Percentiles rank a stretch among this genome's conserved stretches.
Evolutionary conservation across 2,329 filamentous ascomycete genomes (phyloP).

Genomic region (Teratosphaeria zuluensis): DNA sequence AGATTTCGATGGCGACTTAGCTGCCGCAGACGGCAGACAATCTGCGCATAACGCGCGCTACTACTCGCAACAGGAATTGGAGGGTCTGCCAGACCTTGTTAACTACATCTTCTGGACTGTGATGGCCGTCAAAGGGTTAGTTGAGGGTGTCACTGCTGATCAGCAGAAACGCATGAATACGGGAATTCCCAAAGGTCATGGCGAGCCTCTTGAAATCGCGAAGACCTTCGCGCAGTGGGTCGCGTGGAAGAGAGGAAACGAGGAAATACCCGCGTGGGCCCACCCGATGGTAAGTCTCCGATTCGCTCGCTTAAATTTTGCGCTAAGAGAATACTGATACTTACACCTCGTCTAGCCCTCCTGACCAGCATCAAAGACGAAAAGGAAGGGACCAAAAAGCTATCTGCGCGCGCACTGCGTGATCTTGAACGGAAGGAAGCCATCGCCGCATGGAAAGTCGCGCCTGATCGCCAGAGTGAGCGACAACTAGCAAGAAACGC

Average conservation of each 20-base stretch:
- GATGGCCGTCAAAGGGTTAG: constrained; percentile 49
- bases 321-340: background rate
- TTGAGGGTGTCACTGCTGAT: constrained; percentile 51
- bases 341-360: constrained; percentile 24
- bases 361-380: constrained; percentile 42
- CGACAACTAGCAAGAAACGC: constrained; percentile 25
- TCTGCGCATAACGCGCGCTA: constrained; percentile 48
- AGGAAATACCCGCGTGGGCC: constrained; percentile 52
- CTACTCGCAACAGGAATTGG: constrained; percentile 53
- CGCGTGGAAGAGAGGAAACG: constrained; percentile 58
- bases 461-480: constrained; percentile 36
- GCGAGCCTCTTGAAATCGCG: constrained; percentile 51
- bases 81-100: constrained; percentile 49
- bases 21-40: constrained; percentile 37
- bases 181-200: constrained; percentile 53
- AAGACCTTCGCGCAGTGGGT: constrained; percentile 55
- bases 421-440: constrained; percentile 46
- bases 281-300: constrained; percentile 36
- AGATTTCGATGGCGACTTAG: constrained; percentile 44
- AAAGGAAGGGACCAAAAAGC: constrained; percentile 39
- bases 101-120: constrained; percentile 55
- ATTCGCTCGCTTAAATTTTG: background rate
- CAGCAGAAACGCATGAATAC: constrained; percentile 50
- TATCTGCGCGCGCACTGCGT: constrained; percentile 45
- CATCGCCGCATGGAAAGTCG: constrained; percentile 33